Percentiles rank a stretch among this genome's conserved stretches.
Conservation (phyloP, 768 basidiomycete genomes). For the Pisolithus orientalis region DNA sequence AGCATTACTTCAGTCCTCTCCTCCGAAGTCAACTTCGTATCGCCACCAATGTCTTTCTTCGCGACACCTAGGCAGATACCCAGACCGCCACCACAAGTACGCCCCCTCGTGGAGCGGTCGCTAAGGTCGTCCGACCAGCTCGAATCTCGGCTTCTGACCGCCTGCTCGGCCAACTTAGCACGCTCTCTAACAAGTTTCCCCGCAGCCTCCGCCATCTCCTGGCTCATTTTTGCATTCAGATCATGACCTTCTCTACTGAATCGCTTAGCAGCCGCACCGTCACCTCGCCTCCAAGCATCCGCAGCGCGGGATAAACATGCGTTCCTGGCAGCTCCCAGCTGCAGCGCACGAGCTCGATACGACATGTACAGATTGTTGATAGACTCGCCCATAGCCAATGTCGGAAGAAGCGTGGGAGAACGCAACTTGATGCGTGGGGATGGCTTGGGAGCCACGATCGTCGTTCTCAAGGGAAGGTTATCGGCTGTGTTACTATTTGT, state of each 20-base stretch:
- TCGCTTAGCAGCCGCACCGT: conserved; percentile 91
- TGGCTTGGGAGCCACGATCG: conserved; percentile 71
- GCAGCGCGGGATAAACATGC: conserved; percentile 93
- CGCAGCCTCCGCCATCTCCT: conserved; percentile 82
- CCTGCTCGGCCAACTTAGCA: conserved; percentile 66
- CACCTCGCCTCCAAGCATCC: conserved; percentile 92
- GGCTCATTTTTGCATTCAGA: conserved; percentile 84
- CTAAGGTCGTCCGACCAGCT: conserved; percentile 80
- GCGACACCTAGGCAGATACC: conserved; percentile 90
- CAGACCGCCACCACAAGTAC: conserved; percentile 69
- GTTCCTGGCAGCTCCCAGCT: conserved; percentile 90
- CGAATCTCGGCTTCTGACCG: conserved; percentile 62
- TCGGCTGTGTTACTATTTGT: conserved; percentile 47
- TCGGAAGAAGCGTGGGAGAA: conserved; percentile 79
- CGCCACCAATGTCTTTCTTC: conserved; percentile 45
- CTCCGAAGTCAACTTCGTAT: conserved; percentile 59
- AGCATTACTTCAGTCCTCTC: conserved; percentile 86
- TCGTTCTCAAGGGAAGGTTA: conserved; percentile 54
- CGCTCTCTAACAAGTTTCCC: conserved; percentile 81
- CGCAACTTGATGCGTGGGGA: conserved; percentile 84
- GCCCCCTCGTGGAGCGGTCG: conserved; percentile 72
- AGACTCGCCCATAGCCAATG: conserved; percentile 77
- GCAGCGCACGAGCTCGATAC: conserved; percentile 82
- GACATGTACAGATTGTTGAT: conserved; percentile 81
- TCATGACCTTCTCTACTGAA: conserved; percentile 94